Evolutionary conservation across 2,329 filamentous ascomycete species (phyloP).

Genomic region (Arthrocladium fulminans): DNA sequence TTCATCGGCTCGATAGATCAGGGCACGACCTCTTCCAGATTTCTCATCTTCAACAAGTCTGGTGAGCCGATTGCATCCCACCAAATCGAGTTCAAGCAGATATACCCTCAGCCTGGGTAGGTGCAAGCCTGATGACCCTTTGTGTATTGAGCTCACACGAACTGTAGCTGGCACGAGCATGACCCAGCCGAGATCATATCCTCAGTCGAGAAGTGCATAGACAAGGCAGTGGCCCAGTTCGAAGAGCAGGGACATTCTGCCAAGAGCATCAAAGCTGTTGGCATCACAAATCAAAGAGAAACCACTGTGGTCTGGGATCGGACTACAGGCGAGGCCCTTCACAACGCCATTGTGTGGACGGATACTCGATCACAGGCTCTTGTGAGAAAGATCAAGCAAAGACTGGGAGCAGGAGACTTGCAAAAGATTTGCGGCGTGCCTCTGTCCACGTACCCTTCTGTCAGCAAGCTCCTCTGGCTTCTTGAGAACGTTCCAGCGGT

Average conservation of each 20-base stretch:
- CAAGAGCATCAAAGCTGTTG: slow-evolving; percentile 63
- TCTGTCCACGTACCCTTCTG: slow-evolving; percentile 79
- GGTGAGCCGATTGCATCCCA: slow-evolving; percentile 73
- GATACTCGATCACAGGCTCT: slow-evolving; percentile 71
- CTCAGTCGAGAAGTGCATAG: slow-evolving; percentile 71
- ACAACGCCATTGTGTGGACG: slow-evolving; percentile 84
- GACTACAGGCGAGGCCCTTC: slow-evolving; percentile 66
- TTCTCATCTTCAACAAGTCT: slow-evolving; percentile 76
- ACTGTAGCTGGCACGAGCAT: slow-evolving; percentile 74
- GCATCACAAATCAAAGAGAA: slow-evolving; percentile 85
- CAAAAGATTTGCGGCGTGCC: slow-evolving; percentile 68
- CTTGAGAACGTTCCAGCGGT: slow-evolving; percentile 63
- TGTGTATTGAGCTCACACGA: slow-evolving; percentile 9
- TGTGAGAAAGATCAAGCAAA: slow-evolving; percentile 65
- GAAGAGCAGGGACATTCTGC: slow-evolving; percentile 57
- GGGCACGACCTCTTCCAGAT: slow-evolving; percentile 80
- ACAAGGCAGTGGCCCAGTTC: slow-evolving; percentile 64
- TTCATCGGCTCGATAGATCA: slow-evolving; percentile 87
- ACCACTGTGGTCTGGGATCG: slow-evolving; percentile 80
- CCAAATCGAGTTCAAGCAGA: slow-evolving; percentile 78
- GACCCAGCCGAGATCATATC: slow-evolving; percentile 67
- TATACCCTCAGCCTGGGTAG: slow-evolving; percentile 77
- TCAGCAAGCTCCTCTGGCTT: slow-evolving; percentile 76
- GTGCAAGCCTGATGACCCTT: slow-evolving; percentile 26
- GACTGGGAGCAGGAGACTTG: slow-evolving; percentile 59